A percentile compares a stretch with the other conserved stretches of the same genome.
Evolutionary conservation across 1,284 basidiomycete genomes (phyloP).

Genomic region (Melampsora americana): DNA sequence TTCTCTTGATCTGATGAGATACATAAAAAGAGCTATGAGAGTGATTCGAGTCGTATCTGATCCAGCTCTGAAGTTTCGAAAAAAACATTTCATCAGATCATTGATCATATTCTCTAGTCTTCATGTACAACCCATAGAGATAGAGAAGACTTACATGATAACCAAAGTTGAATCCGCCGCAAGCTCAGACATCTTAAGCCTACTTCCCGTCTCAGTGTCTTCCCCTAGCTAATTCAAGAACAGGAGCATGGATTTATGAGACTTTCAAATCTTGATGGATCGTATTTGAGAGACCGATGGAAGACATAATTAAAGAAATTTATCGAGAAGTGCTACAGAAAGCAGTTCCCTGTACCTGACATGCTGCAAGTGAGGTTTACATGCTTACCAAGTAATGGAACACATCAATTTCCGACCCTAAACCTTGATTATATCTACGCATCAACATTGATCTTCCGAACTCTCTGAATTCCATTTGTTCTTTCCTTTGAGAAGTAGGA

Average conservation of each 20-base stretch:
- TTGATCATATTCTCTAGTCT: neutral
- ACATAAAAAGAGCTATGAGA: conserved; percentile 50
- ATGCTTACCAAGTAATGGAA: conserved; percentile 37
- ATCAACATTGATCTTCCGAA: conserved; percentile 29
- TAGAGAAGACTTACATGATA: conserved; percentile 12
- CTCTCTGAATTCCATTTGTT: conserved; percentile 25
- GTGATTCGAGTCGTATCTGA: conserved; percentile 51
- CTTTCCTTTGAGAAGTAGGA: conserved; percentile 23
- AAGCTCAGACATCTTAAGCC: conserved; percentile 14
- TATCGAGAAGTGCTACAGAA: no score
- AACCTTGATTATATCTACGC: conserved; percentile 17
- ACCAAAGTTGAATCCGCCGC: conserved; percentile 35
- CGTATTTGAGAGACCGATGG: neutral
- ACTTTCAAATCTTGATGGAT: neutral
- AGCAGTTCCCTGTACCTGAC: no score
- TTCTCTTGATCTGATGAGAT: conserved; percentile 49
- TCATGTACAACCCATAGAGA: neutral
- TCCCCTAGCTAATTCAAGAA: conserved; percentile 10
- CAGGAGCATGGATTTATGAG: neutral
- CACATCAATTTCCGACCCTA: conserved; percentile 26
- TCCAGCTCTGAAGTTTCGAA: conserved; percentile 46
- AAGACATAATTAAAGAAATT: neutral
- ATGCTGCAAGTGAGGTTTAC: neutral
- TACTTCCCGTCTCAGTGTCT: conserved; percentile 32
- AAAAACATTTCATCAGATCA: neutral